Evolutionary conservation across 495 filamentous ascomycete species (phyloP).

Genomic region (Penicillium herquei): DNA sequence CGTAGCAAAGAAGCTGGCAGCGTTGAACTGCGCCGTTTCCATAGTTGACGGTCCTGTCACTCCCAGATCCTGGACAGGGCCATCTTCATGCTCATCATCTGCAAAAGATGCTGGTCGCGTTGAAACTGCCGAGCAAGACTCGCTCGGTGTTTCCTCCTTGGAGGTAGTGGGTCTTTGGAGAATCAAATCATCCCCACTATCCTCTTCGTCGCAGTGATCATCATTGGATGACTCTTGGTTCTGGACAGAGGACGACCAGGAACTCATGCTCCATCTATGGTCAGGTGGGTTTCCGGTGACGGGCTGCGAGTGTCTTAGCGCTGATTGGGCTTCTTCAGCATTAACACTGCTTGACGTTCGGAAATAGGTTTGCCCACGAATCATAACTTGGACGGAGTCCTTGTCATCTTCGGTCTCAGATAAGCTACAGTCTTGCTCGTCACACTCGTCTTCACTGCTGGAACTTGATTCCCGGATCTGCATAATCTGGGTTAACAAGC

Average conservation of each 20-base stretch:
- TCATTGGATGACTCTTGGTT: constrained; percentile 41
- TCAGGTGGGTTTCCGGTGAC: constrained; percentile 21
- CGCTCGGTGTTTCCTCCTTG: constrained; percentile 8
- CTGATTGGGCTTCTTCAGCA: constrained; percentile 28
- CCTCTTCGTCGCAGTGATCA: constrained; percentile 38
- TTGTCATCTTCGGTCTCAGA: constrained; percentile 52
- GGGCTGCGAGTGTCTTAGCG: constrained; percentile 3
- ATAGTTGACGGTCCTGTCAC: constrained; percentile 19
- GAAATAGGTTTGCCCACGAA: constrained; percentile 44
- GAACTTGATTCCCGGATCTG: constrained; percentile 48
- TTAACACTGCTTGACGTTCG: constrained; percentile 32
- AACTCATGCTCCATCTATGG: constrained; percentile 52
- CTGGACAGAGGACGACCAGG: constrained; percentile 49
- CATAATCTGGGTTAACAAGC: constrained; percentile 52
- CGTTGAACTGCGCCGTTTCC: constrained; percentile 3
- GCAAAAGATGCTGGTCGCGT: constrained; percentile 24
- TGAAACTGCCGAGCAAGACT: constrained; percentile 13
- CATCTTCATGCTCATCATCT: constrained; percentile 17
- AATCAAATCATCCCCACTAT: constrained; percentile 15
- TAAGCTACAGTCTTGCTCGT: constrained; percentile 51
- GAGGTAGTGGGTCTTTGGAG: not conserved
- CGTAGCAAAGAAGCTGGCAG: constrained; percentile 17
- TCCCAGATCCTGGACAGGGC: constrained; percentile 22
- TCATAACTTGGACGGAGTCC: constrained; percentile 63
- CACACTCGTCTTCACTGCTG: constrained; percentile 36